Evolutionary conservation across 2,329 filamentous ascomycete species (phyloP), one percentile per base, ranked within the genome.

Genomic region (Trichoderma brevicompactum): DNA sequence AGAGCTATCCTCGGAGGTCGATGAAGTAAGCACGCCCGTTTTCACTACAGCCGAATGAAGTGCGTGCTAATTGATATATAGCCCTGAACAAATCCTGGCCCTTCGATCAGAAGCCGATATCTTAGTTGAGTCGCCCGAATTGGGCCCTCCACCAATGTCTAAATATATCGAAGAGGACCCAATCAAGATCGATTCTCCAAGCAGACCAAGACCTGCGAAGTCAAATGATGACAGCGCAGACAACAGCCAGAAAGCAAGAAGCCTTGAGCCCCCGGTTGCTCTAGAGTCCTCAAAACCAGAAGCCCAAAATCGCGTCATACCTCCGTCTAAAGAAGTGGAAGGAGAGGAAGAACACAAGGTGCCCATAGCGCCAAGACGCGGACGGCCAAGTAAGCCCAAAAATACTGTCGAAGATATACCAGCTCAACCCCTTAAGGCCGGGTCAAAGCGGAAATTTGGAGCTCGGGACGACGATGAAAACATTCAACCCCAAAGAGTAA

Each of bases 1-100:
- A 90, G 72, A 77, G 81, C 2, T 91, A 86, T 72, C 87, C 89
- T 10, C 81, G 91, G 60, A 82, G 83, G 70, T 91, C 90, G 9
- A 79, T 93, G 72, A 89, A 86, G 89, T 92, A 80, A 66, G 85
- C 79, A 4, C 15, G 6, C 43, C 66, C 36, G n/a, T 7, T 17
- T 50, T 6, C n/a, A 28, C n/a, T n/a, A 23, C n/a, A 5, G 44
- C 52, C 10, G 6, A 43, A n/a, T 32, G 28, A 36, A 10, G 6
- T 69, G 53, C 76, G 6, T 69, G 53, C 76, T 80, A 71, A 81
- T 75, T 36, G 17, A 38, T n/a, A 12, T 7, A 6, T 63, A 89
- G 87, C 68, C 81, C 81, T 23, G 85, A 88, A 7, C 85, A 91
- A 70, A 87, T 91, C 44, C 76, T 87, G 41, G 88, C 82, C n/a